phyloP scores from a whole-genome alignment of 495 filamentous ascomycete genomes.

The Penicillium coffeae region DNA sequence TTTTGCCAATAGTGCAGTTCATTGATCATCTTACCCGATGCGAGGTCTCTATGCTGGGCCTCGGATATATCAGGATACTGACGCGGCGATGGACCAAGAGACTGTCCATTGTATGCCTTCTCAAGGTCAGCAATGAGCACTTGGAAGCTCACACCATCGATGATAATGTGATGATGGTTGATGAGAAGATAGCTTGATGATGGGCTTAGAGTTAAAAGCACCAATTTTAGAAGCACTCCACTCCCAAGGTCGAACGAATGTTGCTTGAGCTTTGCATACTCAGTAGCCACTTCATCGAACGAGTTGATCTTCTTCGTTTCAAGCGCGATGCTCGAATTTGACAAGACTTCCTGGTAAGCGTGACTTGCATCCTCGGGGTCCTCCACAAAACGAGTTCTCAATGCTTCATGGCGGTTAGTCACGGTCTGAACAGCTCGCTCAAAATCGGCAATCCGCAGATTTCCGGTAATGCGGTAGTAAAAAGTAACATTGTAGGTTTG shows the following conservation, averaged over 20 bases:
- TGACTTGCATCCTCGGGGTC: conserved; percentile 10
- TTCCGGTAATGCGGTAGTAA: conserved; percentile 17
- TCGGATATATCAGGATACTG: conserved; percentile 4
- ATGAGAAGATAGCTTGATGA: conserved; percentile 21
- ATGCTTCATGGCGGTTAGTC: conserved; percentile 36
- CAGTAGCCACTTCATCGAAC: conserved; percentile 4
- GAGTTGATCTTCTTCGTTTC: not conserved
- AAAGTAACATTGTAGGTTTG: conserved; percentile 16
- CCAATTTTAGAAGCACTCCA: conserved; percentile 14
- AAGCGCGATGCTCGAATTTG: conserved; percentile 9
- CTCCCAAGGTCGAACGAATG: conserved; percentile 19
- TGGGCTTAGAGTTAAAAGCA: conserved; percentile 13
- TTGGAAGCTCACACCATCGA: conserved; percentile 38
- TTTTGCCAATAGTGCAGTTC: conserved; percentile 27
- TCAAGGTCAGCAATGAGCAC: conserved; percentile 35
- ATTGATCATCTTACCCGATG: conserved; percentile 7
- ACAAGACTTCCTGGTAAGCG: conserved; percentile 23
- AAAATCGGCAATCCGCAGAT: conserved; percentile 17
- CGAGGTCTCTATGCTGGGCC: not conserved
- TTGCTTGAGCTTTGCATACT: conserved; percentile 12
- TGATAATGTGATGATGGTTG: conserved; percentile 37
- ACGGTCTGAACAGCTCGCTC: conserved; percentile 29
- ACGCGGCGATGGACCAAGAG: not conserved
- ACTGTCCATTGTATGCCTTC: conserved; percentile 22
- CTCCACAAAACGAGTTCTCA: conserved; percentile 39